Evolutionary conservation across 345 rosid genomes (phyloP).

Genomic region (Camelina hispida): DNA sequence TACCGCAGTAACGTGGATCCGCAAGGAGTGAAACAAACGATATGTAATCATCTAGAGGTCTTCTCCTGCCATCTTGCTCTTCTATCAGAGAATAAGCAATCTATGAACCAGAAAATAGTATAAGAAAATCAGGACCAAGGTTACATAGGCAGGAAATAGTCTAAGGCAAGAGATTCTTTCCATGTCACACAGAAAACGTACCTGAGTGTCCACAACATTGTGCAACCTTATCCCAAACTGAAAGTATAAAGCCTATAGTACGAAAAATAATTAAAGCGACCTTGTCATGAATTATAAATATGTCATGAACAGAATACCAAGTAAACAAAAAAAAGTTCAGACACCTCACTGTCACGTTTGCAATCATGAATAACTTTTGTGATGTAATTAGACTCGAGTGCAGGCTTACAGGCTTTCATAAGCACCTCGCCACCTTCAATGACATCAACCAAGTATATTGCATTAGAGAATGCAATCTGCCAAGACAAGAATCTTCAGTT

Average conservation of each 20-base stretch:
- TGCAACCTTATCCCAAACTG: slow-evolving; percentile 90
- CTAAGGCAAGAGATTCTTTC: slow-evolving; percentile 15
- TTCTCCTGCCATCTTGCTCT: slow-evolving; percentile 85
- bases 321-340: slow-evolving; percentile 45
- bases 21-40: slow-evolving; percentile 96
- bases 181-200: slow-evolving; percentile 32
- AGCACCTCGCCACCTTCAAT: slow-evolving; percentile 74
- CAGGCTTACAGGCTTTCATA: slow-evolving; percentile 92
- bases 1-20: slow-evolving; percentile 98
- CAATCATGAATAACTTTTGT: slow-evolving; percentile 98
- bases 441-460: slow-evolving; percentile 84
- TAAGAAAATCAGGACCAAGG: neutral
- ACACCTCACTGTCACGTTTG: slow-evolving; percentile 99
- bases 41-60: slow-evolving; percentile 72
- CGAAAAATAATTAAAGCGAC: slow-evolving; percentile 23
- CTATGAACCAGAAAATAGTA: slow-evolving; percentile 44
- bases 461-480: slow-evolving; percentile 96
- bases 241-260: slow-evolving; percentile 78
- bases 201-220: slow-evolving; percentile 94
- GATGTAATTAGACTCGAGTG: slow-evolving; percentile 86
- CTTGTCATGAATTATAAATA: slow-evolving; percentile 25
- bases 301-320: slow-evolving; percentile 30
- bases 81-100: slow-evolving; percentile 87
- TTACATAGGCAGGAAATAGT: slow-evolving; percentile 4
- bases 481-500: slow-evolving; percentile 30